A percentile compares a stretch with the other conserved stretches of the same genome.
Evolutionary conservation across 805 yeast species (phyloP).

Genomic region (Yarrowia keelungensis): DNA sequence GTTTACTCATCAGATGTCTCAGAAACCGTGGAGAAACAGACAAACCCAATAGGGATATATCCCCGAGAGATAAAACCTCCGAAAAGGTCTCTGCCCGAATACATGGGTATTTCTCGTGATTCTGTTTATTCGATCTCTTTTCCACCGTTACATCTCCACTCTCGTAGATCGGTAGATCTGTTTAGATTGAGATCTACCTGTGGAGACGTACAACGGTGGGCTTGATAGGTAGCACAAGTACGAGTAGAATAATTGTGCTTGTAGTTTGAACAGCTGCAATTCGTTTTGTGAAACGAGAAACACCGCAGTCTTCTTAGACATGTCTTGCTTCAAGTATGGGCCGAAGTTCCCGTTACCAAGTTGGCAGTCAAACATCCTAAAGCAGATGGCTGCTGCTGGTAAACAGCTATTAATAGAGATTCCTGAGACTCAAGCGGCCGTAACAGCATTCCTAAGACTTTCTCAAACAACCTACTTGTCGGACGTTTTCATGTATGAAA

Average conservation of each 20-base stretch:
- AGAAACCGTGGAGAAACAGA: neutral
- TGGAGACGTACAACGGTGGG: too few species aligned
- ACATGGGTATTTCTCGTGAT: too few species aligned
- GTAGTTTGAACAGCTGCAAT: too few species aligned
- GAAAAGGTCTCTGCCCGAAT: neutral
- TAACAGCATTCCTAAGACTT: neutral
- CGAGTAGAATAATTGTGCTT: too few species aligned
- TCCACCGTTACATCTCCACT: too few species aligned
- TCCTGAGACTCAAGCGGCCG: too few species aligned
- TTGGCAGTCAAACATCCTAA: neutral
- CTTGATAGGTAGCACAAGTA: too few species aligned
- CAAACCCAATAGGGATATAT: slow-evolving; percentile 5
- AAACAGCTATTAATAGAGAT: slow-evolving; percentile 4
- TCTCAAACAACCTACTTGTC: neutral
- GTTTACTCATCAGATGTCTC: slow-evolving; percentile 1
- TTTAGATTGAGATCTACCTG: too few species aligned
- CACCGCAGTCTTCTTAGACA: neutral
- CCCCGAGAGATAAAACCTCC: slow-evolving; percentile 2
- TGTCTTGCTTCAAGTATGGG: slow-evolving; percentile 5
- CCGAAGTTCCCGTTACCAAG: neutral
- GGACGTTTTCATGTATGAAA: neutral
- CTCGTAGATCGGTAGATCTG: too few species aligned
- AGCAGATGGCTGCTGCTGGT: neutral
- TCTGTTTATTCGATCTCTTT: too few species aligned
- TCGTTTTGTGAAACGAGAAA: too few species aligned